Evolutionary conservation across 768 basidiomycete genomes (phyloP).

Genomic region (Trichaptum fuscoviolaceum): DNA sequence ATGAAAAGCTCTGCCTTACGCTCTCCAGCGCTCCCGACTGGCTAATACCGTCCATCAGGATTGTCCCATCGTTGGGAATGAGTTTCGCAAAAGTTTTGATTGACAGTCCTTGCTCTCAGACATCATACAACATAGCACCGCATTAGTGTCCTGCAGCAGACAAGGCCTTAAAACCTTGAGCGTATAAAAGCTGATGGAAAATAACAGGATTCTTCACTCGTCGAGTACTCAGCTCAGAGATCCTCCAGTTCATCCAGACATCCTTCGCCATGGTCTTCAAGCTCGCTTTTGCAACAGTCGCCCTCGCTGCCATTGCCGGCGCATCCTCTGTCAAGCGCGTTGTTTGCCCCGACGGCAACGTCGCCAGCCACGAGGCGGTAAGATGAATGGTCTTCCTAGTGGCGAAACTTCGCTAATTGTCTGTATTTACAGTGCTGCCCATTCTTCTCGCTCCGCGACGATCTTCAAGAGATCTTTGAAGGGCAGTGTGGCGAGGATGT

Average conservation of each 20-base stretch:
- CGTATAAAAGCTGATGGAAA: neutral
- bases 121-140: neutral
- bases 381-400: neutral
- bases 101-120: neutral
- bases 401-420: neutral
- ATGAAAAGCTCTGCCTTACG: neutral
- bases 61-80: neutral
- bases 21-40: neutral
- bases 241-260: neutral
- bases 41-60: neutral
- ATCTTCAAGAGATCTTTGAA: conserved; percentile 10
- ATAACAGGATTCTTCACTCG: neutral
- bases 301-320: conserved; percentile 5
- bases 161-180: neutral
- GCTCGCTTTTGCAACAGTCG: neutral
- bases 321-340: conserved; percentile 6
- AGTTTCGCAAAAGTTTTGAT: neutral
- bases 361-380: conserved; percentile 7
- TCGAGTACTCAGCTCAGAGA: neutral
- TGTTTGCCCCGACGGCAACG: conserved; percentile 13
- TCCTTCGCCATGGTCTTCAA: conserved; percentile 5
- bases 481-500: conserved; percentile 10
- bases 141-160: neutral
- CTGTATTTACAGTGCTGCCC: conserved; percentile 8
- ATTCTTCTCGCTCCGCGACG: conserved; percentile 14